Conservation (phyloP, 1,284 basidiomycete species). For the Rhodotorula glutinis region DNA sequence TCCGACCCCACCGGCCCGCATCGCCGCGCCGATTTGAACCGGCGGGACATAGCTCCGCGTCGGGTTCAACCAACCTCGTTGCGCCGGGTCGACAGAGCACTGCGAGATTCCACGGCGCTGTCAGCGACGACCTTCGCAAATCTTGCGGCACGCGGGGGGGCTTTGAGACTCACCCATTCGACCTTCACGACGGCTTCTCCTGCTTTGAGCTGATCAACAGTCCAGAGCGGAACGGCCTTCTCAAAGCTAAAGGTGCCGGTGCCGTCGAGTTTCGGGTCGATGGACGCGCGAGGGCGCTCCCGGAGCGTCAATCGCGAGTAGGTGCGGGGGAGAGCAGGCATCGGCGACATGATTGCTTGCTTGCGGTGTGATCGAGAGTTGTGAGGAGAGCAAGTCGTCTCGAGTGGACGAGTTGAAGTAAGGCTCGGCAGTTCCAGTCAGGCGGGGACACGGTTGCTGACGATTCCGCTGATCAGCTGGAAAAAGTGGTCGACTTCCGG, state of each 20-base stretch:
- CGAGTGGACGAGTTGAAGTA: no score
- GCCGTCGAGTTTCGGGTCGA: conserved; percentile 38
- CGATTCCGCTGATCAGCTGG: no score
- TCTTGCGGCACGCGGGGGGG: no score
- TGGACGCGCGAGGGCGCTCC: conserved; percentile 44
- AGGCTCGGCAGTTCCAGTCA: no score
- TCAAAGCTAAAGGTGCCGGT: conserved; percentile 44
- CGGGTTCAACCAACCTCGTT: conserved; percentile 43
- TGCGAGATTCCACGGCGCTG: background rate
- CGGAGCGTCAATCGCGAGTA: conserved; percentile 44
- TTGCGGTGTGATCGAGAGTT: background rate
- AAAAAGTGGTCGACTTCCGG: no score
- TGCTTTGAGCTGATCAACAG: conserved; percentile 33
- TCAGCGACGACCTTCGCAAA: no score
- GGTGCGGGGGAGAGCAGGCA: conserved; percentile 16
- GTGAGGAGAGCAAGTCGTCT: background rate
- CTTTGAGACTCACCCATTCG: conserved; percentile 41
- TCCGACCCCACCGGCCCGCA: conserved; percentile 41
- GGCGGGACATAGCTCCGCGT: conserved; percentile 40
- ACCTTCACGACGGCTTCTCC: conserved; percentile 45
- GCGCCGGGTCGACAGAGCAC: conserved; percentile 45
- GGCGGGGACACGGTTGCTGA: no score
- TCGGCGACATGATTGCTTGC: conserved; percentile 16
- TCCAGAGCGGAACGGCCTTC: conserved; percentile 31
- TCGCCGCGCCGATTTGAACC: conserved; percentile 37